Evolutionary conservation across 371 early-diverging fungal species (phyloP).

Genomic region (Catenaria anguillulae): DNA sequence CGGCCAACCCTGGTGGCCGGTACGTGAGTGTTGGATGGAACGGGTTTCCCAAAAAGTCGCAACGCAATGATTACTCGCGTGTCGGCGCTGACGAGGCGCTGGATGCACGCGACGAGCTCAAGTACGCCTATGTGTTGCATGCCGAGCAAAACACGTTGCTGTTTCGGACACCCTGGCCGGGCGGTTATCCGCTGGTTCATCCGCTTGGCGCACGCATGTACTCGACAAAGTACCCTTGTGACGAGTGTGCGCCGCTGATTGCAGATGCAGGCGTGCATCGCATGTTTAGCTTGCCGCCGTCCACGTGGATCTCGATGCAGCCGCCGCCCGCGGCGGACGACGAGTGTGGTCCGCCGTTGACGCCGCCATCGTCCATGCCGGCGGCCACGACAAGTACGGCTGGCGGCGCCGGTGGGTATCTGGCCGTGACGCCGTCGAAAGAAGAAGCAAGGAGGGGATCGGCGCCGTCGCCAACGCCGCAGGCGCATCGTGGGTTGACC

Average conservation of each 20-base stretch:
- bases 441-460: no score
- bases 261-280: background rate
- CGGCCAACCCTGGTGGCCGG: background rate
- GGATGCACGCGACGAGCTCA: slow-evolving; percentile 3
- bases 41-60: background rate
- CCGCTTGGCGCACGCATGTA: background rate
- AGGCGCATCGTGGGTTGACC: no score
- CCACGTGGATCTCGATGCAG: background rate
- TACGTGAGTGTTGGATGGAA: slow-evolving; percentile 1
- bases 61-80: background rate
- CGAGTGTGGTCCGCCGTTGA: no score
- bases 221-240: background rate
- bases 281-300: background rate
- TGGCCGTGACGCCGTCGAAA: no score
- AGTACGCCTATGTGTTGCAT: slow-evolving; percentile 4
- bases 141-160: slow-evolving; percentile 4
- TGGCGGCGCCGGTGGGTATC: no score
- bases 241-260: slow-evolving; percentile 3
- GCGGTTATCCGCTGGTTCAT: background rate
- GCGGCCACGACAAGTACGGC: no score
- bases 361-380: no score
- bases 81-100: slow-evolving; percentile 4
- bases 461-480: no score
- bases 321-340: no score
- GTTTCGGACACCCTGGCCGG: background rate